Conservation (phyloP, 805 yeast genomes). For the Wickerhamomyces strasburgensis region DNA sequence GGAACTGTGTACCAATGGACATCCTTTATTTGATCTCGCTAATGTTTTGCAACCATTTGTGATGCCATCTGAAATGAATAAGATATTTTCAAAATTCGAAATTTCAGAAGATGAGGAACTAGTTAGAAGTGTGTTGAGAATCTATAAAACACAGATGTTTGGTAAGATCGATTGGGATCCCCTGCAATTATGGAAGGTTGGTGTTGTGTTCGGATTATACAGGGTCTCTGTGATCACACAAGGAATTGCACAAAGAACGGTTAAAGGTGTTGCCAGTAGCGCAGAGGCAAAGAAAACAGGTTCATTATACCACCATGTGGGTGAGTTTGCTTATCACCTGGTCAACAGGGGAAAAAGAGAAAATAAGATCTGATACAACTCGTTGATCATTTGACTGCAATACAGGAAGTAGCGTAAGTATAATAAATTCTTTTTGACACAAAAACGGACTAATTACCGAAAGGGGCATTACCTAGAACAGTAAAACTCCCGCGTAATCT, state of each 20-base stretch:
- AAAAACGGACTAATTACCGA: too few species aligned
- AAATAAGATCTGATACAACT: too few species aligned
- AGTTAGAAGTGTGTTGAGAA: slow-evolving; percentile 15
- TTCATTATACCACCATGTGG: slow-evolving; percentile 26
- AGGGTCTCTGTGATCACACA: slow-evolving; percentile 55
- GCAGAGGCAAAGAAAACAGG: slow-evolving; percentile 43
- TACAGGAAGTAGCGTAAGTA: too few species aligned
- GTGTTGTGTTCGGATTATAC: slow-evolving; percentile 50
- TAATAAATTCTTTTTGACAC: too few species aligned
- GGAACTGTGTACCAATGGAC: slow-evolving; percentile 64
- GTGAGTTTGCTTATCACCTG: slow-evolving; percentile 22
- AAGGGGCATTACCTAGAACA: too few species aligned
- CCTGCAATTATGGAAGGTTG: slow-evolving; percentile 39
- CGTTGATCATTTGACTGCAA: too few species aligned
- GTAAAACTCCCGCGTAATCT: too few species aligned
- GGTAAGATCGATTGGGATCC: slow-evolving; percentile 25
- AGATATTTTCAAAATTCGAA: slow-evolving; percentile 23
- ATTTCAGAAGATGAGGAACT: slow-evolving; percentile 12
- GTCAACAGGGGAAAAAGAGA: neutral
- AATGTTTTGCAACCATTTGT: slow-evolving; percentile 52
- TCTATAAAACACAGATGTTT: slow-evolving; percentile 7
- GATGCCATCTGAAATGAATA: slow-evolving; percentile 36
- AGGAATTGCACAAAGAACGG: slow-evolving; percentile 54
- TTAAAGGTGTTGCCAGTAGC: slow-evolving; percentile 49
- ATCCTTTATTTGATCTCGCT: slow-evolving; percentile 58